phyloP scores from a whole-genome alignment of 257 asterid species.

The Nicotiana tomentosiformis region DNA sequence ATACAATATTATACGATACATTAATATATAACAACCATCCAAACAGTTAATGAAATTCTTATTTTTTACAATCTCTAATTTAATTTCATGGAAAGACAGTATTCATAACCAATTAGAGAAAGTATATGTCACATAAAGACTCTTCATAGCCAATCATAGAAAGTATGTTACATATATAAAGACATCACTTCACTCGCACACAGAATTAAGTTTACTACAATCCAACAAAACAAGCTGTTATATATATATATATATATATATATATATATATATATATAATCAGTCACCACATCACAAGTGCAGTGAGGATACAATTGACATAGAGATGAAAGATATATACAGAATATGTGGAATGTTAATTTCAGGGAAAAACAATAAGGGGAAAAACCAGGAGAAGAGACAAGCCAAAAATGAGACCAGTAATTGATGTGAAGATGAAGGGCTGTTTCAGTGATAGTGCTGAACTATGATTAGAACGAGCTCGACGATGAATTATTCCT shows the following conservation, averaged over 20 bases:
- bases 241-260: no score
- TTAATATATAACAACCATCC: no score
- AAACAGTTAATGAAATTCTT: no score
- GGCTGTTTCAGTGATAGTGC: not conserved
- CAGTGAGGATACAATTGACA: not conserved
- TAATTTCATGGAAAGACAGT: no score
- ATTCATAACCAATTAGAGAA: no score
- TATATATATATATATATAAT: no score
- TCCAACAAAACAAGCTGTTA: not conserved
- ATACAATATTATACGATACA: no score
- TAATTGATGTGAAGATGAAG: not conserved
- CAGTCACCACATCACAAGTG: not conserved
- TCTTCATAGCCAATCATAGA: not conserved
- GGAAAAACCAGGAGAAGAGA: not conserved
- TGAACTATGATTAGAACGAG: not conserved
- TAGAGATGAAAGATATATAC: not conserved
- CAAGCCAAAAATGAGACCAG: no score
- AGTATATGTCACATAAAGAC: no score
- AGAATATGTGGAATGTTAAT: not conserved
- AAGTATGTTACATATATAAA: not conserved
- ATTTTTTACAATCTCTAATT: no score
- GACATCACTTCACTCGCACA: not conserved
- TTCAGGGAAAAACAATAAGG: not conserved
- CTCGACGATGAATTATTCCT: not conserved
- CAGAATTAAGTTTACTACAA: not conserved